These are phyloP conservation scores for Fusarium cicatricum DNA, from an alignment of 2,329 filamentous ascomycete genomes.

Conservation along the genomic window DNA sequence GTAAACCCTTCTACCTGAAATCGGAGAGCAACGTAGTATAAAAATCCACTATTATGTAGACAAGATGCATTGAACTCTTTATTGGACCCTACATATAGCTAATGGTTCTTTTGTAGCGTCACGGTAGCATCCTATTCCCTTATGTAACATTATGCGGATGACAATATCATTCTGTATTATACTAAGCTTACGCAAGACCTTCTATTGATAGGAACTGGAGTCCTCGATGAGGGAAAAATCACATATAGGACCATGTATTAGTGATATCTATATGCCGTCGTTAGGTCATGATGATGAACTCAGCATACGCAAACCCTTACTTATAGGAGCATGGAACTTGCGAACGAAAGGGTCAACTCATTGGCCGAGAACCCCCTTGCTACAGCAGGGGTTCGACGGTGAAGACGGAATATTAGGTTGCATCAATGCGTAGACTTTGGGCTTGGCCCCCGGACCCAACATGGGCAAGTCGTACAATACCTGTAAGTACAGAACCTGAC, in stretches of 20 bases:
- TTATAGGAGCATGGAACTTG: not conserved
- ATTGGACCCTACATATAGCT: too few relatives aligned
- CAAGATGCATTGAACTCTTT: not conserved
- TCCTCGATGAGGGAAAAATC: not conserved
- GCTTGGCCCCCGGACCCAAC: conserved; percentile 16
- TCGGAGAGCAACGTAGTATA: too few relatives aligned
- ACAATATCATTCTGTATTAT: not conserved
- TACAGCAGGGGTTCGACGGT: conserved; percentile 9
- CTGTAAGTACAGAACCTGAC: conserved; percentile 7
- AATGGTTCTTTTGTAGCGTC: too few relatives aligned
- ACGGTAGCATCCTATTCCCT: too few relatives aligned
- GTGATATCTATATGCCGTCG: not conserved
- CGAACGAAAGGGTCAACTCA: not conserved
- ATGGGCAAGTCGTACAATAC: not conserved
- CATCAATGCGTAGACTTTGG: not conserved
- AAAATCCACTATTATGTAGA: not conserved
- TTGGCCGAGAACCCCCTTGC: conserved; percentile 5
- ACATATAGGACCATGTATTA: not conserved
- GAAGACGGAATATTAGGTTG: conserved; percentile 13
- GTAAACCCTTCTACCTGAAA: too few relatives aligned
- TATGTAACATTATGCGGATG: too few relatives aligned
- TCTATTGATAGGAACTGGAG: not conserved
- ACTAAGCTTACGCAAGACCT: conserved; percentile 6
- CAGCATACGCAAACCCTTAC: not conserved
- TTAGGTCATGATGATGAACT: not conserved